Conservation (phyloP, 129 eudicot species). For the Tagetes erecta region DNA sequence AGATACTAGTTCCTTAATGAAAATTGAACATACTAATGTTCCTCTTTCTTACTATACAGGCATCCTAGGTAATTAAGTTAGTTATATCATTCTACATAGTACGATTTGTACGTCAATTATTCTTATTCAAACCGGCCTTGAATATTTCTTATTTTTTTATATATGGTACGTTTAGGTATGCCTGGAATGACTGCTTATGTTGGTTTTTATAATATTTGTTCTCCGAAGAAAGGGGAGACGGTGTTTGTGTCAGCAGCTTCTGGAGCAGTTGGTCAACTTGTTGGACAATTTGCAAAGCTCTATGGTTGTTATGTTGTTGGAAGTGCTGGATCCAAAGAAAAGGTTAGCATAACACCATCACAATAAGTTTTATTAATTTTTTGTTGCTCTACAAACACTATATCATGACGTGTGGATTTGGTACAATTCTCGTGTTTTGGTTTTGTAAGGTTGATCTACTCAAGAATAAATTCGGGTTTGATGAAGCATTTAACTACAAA, state of each 20-base stretch:
- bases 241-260: conserved; percentile 6
- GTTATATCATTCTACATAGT: neutral
- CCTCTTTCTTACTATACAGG: conserved; percentile 8
- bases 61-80: neutral
- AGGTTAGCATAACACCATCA: conserved; percentile 1
- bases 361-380: neutral
- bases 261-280: neutral
- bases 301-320: conserved; percentile 23
- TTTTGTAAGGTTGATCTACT: conserved; percentile 32
- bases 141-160: neutral
- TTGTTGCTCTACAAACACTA: too few species aligned
- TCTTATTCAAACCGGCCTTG: neutral
- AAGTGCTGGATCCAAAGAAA: conserved; percentile 29
- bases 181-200: neutral
- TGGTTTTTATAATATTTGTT: conserved; percentile 5
- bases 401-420: neutral
- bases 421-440: neutral
- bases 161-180: neutral
- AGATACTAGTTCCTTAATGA: neutral
- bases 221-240: conserved; percentile 1
- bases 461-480: conserved; percentile 29
- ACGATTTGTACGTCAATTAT: too few species aligned
- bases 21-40: neutral
- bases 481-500: conserved; percentile 39
- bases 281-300: neutral